phyloP scores from a whole-genome alignment of 75 land plant species.

The Selaginella tamariscina region DNA sequence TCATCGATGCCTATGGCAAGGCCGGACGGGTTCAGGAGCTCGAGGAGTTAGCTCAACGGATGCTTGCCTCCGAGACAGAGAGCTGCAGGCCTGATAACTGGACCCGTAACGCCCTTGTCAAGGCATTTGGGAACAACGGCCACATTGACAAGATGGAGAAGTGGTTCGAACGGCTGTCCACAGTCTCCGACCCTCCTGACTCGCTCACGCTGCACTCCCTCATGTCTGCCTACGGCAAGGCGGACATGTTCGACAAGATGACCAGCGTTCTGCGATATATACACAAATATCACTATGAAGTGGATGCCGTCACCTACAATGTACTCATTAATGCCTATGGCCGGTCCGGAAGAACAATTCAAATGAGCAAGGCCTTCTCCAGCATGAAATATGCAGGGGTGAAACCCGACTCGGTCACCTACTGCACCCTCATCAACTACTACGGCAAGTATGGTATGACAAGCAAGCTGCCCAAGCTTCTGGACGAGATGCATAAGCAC shows the following conservation, averaged over 20 bases:
- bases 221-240: slow-evolving; percentile 66
- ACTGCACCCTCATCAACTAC: slow-evolving; percentile 59
- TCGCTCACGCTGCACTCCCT: slow-evolving; percentile 66
- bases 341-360: slow-evolving; percentile 55
- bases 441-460: slow-evolving; percentile 43
- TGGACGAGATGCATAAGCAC: slow-evolving; percentile 50
- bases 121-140: slow-evolving; percentile 56
- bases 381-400: slow-evolving; percentile 62
- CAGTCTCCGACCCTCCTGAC: slow-evolving; percentile 45
- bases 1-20: slow-evolving; percentile 76
- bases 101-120: slow-evolving; percentile 68
- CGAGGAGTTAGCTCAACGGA: slow-evolving; percentile 42
- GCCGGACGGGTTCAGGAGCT: slow-evolving; percentile 51
- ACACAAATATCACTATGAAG: slow-evolving; percentile 54
- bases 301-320: slow-evolving; percentile 71
- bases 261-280: slow-evolving; percentile 65
- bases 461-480: slow-evolving; percentile 40
- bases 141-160: slow-evolving; percentile 69
- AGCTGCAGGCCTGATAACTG: slow-evolving; percentile 60
- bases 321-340: slow-evolving; percentile 75
- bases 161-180: slow-evolving; percentile 59
- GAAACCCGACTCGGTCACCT: slow-evolving; percentile 61
- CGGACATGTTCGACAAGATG: slow-evolving; percentile 55
- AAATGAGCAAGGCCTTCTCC: slow-evolving; percentile 54
- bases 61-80: slow-evolving; percentile 31